Evolutionary conservation across 129 eudicot species (phyloP), one percentile per base, ranked within the genome.

Genomic region (Flaveria robusta): DNA sequence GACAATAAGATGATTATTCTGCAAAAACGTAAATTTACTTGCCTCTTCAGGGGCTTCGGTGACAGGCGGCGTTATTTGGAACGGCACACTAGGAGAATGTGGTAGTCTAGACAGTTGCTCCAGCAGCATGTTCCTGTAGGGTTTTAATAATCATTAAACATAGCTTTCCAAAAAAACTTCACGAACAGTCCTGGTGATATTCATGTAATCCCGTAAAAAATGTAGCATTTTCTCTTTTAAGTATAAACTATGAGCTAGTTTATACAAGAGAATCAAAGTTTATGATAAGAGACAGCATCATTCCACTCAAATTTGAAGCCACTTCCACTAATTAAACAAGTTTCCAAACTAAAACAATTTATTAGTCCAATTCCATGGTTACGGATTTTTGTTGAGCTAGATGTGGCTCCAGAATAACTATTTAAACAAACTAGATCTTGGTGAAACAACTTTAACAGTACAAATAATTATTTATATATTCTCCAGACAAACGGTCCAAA

Each of bases 31-130:
- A 52, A 19, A 59, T 29, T 8, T n/a, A 66, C 68, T 49, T 52
- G 84, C 97, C 97, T 89, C 88, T 85, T 95, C 92, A 2, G 97
- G 99, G 26, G 62, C 90, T 90, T 83, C 80, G 0, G 92, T 84
- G 62, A 76, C 76, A 46, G 93, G 83, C 27, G 99, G 99, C 20
- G 88, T 90, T 2, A 71, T 79, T 74, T 91, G 97, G 81, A 95
- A 95, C 12, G 84, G 93, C 67, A 88, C 96, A 81, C 99, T 91
- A 6, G 99, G 99, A 39, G 85, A 91, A 78, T 89, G 91, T 55
- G 92, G 91, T 60, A 95, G 70, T 70, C 84, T 86, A 41, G 94
- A 84, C 22, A 95, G 81, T 81, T 91, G 94, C 70, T 95, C 99
- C 7, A 95, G 93, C 70, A 95, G 87, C 83, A 87, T 85, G 70